These are phyloP conservation scores for Mucuna pruriens DNA, from an alignment of 306 rosid genomes.

Conservation along the genomic window DNA sequence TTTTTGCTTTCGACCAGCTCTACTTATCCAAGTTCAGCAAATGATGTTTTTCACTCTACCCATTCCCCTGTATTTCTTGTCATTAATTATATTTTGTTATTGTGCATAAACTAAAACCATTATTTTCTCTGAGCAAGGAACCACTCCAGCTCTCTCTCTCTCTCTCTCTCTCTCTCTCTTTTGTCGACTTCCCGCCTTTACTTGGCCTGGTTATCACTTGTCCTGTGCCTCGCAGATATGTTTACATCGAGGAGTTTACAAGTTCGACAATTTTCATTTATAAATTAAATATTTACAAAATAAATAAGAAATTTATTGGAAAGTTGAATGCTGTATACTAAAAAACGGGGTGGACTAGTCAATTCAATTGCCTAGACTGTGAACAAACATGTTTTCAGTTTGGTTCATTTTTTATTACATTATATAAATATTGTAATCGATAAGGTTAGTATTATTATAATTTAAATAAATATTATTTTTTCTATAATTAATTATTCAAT, in stretches of 20 bases:
- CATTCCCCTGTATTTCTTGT: not conserved
- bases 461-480: no score
- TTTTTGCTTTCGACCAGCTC: conserved; percentile 30
- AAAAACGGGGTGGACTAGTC: not conserved
- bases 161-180: conserved; percentile 5
- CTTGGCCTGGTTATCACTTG: not conserved
- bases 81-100: conserved; percentile 16
- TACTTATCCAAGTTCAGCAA: conserved; percentile 26
- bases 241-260: no score
- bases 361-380: not conserved
- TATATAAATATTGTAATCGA: no score
- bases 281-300: no score
- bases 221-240: no score
- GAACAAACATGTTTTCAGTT: no score
- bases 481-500: no score
- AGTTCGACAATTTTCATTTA: no score
- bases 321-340: not conserved
- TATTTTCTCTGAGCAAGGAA: conserved; percentile 34
- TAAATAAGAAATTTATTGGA: not conserved
- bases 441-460: no score
- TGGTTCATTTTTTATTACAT: not conserved
- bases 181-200: not conserved
- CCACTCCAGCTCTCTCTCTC: conserved; percentile 9
- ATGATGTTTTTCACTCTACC: conserved; percentile 22
- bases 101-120: conserved; percentile 44